Evolutionary conservation across 768 basidiomycete species (phyloP).

Genomic region (Tricholoma sp.): DNA sequence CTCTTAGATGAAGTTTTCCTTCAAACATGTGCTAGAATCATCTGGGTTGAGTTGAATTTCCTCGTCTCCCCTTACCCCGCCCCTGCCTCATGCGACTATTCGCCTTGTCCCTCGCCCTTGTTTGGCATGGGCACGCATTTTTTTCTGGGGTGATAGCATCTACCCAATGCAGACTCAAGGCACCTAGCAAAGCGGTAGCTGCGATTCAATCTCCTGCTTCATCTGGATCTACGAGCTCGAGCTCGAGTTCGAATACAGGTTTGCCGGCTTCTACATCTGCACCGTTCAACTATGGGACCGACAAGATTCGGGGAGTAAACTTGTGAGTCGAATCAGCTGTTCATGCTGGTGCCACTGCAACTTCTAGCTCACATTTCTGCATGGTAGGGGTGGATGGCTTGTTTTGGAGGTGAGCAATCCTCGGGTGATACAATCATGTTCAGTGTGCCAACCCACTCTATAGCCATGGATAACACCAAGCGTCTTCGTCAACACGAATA

Average conservation of each 20-base stretch:
- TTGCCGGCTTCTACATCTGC: constrained; percentile 15
- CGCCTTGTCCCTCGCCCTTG: constrained; percentile 17
- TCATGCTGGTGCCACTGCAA: neutral
- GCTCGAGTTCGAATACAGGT: constrained; percentile 4
- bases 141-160: constrained; percentile 12
- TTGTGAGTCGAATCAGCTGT: constrained; percentile 37
- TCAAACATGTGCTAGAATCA: neutral
- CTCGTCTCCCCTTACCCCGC: neutral
- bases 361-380: neutral
- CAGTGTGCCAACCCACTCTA: neutral
- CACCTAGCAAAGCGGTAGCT: constrained; percentile 4
- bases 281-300: constrained; percentile 39
- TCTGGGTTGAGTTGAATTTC: neutral
- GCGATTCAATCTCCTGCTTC: constrained; percentile 1
- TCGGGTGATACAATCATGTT: neutral
- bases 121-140: constrained; percentile 15
- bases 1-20: neutral
- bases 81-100: constrained; percentile 10
- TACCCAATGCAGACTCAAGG: constrained; percentile 27
- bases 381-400: constrained; percentile 51
- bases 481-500: constrained; percentile 59
- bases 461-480: constrained; percentile 81
- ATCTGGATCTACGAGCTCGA: constrained; percentile 3
- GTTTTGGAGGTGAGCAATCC: constrained; percentile 45
- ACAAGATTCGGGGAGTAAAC: constrained; percentile 55